These are phyloP conservation scores for Plasmodium relictum DNA, from an alignment of 169 alveolate genomes.

Conservation along the genomic window DNA sequence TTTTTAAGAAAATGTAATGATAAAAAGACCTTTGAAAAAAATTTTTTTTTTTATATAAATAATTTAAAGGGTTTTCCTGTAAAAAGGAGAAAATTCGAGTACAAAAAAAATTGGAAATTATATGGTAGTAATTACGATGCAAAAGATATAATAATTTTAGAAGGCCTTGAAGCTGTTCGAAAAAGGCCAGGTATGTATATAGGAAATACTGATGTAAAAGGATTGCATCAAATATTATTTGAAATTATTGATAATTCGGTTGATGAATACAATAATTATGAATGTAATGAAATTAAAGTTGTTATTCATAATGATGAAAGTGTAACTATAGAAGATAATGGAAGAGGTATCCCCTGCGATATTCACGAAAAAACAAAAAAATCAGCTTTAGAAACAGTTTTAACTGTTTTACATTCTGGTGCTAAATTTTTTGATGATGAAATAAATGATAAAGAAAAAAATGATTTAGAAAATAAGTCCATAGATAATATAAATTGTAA, in stretches of 20 bases:
- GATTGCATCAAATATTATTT: slow-evolving; percentile 87
- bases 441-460: background rate
- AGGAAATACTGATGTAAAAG: slow-evolving; percentile 87
- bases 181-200: slow-evolving; percentile 92
- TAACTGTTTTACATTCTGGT: slow-evolving; percentile 89
- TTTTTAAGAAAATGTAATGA: slow-evolving; percentile 4
- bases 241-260: slow-evolving; percentile 89
- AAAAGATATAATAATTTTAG: slow-evolving; percentile 85
- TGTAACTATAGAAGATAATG: slow-evolving; percentile 83
- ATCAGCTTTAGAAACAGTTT: slow-evolving; percentile 88
- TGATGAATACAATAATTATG: slow-evolving; percentile 87
- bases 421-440: slow-evolving; percentile 86
- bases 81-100: background rate
- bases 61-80: background rate
- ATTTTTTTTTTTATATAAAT: background rate
- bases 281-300: slow-evolving; percentile 82
- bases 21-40: background rate
- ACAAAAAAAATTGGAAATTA: slow-evolving; percentile 11
- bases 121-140: slow-evolving; percentile 79
- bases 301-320: slow-evolving; percentile 83
- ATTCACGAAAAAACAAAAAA: slow-evolving; percentile 80
- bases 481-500: background rate
- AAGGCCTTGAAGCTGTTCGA: slow-evolving; percentile 89
- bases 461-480: background rate
- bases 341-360: slow-evolving; percentile 90